Conservation (phyloP, 164 flowering plant species). For the Vitis vinifera region DNA sequence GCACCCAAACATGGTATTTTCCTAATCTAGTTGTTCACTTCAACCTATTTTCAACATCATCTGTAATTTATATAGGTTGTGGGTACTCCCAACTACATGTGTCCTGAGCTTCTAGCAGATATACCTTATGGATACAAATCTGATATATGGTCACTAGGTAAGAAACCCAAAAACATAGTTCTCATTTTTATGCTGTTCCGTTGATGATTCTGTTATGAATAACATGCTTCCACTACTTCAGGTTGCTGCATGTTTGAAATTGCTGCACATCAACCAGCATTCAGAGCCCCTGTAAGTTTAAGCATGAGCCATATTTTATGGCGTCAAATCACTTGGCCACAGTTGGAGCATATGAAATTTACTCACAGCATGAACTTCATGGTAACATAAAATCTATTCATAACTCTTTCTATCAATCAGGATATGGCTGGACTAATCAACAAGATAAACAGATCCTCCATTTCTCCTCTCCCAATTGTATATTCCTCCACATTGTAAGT, state of each 20-base stretch:
- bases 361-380: neutral
- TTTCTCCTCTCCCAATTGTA: slow-evolving; percentile 67
- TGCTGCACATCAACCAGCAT: slow-evolving; percentile 71
- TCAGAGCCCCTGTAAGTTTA: slow-evolving; percentile 59
- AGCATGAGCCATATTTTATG: neutral
- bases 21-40: neutral
- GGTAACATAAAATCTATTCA: neutral
- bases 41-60: neutral
- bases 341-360: neutral
- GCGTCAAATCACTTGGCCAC: neutral
- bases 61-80: slow-evolving; percentile 46
- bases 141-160: slow-evolving; percentile 95
- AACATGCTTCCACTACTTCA: slow-evolving; percentile 10
- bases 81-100: slow-evolving; percentile 89
- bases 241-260: slow-evolving; percentile 86
- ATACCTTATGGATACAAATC: slow-evolving; percentile 94
- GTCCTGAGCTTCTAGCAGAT: slow-evolving; percentile 91
- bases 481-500: slow-evolving; percentile 73
- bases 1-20: neutral
- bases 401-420: slow-evolving; percentile 31
- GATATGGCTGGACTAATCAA: slow-evolving; percentile 70
- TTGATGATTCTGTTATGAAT: neutral
- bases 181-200: neutral
- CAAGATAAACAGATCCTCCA: slow-evolving; percentile 61
- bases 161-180: slow-evolving; percentile 14